Percentiles rank a stretch among this genome's conserved stretches.
Evolutionary conservation across 208 protist species (phyloP).

Genomic region (Acanthamoeba royreba): DNA sequence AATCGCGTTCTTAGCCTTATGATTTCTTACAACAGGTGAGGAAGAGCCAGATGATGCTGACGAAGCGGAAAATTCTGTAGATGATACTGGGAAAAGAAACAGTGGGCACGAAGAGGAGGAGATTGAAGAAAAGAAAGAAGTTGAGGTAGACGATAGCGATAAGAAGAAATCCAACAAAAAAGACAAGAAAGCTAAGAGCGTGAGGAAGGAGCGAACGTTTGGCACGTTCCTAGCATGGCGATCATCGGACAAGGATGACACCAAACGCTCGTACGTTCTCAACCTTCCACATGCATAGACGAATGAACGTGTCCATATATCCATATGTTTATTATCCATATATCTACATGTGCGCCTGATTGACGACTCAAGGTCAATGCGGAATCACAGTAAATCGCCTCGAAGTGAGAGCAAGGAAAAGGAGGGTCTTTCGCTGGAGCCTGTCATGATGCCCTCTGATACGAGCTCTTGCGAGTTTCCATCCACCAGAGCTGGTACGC

Average conservation of each 20-base stretch:
- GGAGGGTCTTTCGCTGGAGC: neutral
- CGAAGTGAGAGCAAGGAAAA: neutral
- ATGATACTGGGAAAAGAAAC: neutral
- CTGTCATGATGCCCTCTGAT: neutral
- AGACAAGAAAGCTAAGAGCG: neutral
- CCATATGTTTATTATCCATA: no score
- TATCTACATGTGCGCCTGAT: no score
- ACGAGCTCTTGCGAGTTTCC: neutral
- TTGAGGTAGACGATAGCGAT: neutral
- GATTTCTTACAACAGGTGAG: no score
- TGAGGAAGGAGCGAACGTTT: no score
- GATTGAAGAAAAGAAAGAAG: neutral
- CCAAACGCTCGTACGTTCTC: no score
- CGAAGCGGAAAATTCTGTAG: neutral
- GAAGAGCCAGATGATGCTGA: neutral
- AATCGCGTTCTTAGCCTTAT: neutral
- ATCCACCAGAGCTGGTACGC: neutral
- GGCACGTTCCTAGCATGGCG: no score
- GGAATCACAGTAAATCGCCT: neutral
- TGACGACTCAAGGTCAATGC: no score
- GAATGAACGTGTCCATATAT: no score
- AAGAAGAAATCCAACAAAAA: neutral
- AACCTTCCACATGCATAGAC: no score
- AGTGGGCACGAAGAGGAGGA: neutral
- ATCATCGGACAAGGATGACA: no score